These are phyloP conservation scores for Neurospora sp. DNA, from an alignment of 495 filamentous ascomycete genomes.

Conservation along the genomic window DNA sequence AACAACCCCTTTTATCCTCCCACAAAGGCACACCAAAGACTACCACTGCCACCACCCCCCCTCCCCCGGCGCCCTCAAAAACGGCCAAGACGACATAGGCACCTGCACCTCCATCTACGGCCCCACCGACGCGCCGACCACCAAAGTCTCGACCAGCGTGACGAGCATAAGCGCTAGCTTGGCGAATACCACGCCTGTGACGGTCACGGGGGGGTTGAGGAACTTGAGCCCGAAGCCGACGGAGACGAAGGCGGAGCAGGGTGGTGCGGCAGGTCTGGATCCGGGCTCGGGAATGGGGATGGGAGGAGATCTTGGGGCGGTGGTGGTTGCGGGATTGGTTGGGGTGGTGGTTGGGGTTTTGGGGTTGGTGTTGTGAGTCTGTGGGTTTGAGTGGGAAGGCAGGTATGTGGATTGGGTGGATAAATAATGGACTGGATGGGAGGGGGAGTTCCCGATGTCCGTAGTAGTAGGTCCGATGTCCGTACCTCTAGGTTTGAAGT, in stretches of 20 bases:
- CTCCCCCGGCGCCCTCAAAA: background rate
- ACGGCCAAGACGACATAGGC: background rate
- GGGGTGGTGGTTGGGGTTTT: background rate
- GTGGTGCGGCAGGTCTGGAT: too few relatives aligned
- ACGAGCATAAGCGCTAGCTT: background rate
- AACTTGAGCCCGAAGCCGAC: background rate
- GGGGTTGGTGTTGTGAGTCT: background rate
- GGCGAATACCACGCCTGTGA: background rate
- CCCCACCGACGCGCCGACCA: background rate
- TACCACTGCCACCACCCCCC: background rate
- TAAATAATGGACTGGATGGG: too few relatives aligned
- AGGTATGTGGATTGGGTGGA: too few relatives aligned
- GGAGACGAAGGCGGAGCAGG: background rate
- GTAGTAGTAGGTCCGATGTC: too few relatives aligned
- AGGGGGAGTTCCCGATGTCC: too few relatives aligned
- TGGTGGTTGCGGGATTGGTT: background rate
- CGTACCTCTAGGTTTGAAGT: too few relatives aligned
- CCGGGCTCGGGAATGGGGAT: too few relatives aligned
- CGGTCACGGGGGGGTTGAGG: background rate
- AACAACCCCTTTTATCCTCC: background rate
- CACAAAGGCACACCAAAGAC: background rate
- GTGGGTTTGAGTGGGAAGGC: too few relatives aligned
- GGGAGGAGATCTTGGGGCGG: background rate
- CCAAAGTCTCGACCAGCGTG: background rate
- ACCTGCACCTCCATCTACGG: background rate